A percentile compares a stretch with the other conserved stretches of the same genome.
Conservation (phyloP, 768 basidiomycete species). For the Leccinum imitatum region DNA sequence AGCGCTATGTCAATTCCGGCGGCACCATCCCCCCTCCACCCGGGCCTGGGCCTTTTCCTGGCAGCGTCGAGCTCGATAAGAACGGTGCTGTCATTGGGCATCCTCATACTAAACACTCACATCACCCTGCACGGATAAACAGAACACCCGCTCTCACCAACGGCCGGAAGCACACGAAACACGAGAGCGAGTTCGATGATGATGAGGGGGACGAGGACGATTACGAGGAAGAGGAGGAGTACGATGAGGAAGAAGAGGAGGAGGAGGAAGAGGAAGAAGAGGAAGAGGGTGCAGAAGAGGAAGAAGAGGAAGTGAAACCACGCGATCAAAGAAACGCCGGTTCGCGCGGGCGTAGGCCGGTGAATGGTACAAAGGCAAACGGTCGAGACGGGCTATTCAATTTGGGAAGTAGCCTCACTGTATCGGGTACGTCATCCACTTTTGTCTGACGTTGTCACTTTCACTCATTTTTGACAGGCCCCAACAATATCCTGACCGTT, state of each 20-base stretch:
- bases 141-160: constrained; percentile 35
- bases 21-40: constrained; percentile 89
- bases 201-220: constrained; percentile 59
- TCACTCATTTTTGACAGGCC: constrained; percentile 45
- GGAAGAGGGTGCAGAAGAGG: constrained; percentile 63
- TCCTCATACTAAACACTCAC: constrained; percentile 30
- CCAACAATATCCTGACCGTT: constrained; percentile 95
- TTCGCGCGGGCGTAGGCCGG: constrained; percentile 39
- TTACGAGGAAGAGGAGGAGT: constrained; percentile 54
- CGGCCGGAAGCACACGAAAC: constrained; percentile 45
- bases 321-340: constrained; percentile 35
- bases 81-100: constrained; percentile 67
- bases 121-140: constrained; percentile 41
- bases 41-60: constrained; percentile 97
- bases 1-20: constrained; percentile 90
- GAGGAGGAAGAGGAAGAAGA: constrained; percentile 71
- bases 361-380: constrained; percentile 46
- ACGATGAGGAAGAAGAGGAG: constrained; percentile 59
- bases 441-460: constrained; percentile 10
- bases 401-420: constrained; percentile 80
- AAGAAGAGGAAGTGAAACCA: constrained; percentile 49
- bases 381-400: constrained; percentile 72
- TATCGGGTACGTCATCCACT: constrained; percentile 58
- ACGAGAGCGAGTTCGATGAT: constrained; percentile 67
- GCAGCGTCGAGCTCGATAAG: constrained; percentile 95